Percentiles rank a stretch among this genome's conserved stretches.
phyloP scores from a whole-genome alignment of 83 land plant genomes.

The Diphasiastrum complanatum region DNA sequence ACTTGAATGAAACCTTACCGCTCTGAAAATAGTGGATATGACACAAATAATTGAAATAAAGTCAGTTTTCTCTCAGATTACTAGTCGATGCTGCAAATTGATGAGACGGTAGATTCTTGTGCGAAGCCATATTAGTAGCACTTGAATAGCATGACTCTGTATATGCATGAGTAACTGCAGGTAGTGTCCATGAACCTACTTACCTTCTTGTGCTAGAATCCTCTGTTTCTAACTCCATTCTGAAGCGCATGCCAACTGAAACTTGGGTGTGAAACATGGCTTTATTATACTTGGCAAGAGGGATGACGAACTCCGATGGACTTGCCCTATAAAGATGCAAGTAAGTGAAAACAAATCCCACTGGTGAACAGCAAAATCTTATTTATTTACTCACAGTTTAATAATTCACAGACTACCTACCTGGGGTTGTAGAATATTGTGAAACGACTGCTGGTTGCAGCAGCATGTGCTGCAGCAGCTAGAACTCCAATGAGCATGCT shows the following conservation, averaged over 20 bases:
- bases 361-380: not conserved
- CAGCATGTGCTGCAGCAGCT: conserved; percentile 58
- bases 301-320: conserved; percentile 72
- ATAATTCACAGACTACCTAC: conserved; percentile 21
- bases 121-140: no score
- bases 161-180: not conserved
- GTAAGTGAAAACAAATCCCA: not conserved
- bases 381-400: not conserved
- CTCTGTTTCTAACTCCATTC: conserved; percentile 76
- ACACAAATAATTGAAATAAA: no score
- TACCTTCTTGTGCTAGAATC: conserved; percentile 90
- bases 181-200: not conserved
- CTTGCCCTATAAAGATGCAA: conserved; percentile 45
- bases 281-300: conserved; percentile 50
- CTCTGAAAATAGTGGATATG: no score
- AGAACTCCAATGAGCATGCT: conserved; percentile 45
- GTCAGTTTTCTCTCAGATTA: no score
- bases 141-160: not conserved
- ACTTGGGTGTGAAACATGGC: conserved; percentile 39
- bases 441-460: conserved; percentile 49
- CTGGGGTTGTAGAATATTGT: conserved; percentile 74
- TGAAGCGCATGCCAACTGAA: conserved; percentile 78
- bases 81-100: no score
- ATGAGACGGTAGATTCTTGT: no score
- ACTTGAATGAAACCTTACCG: no score